phyloP scores from a whole-genome alignment of 495 filamentous ascomycete genomes.

The Tuber umbilicatum region DNA sequence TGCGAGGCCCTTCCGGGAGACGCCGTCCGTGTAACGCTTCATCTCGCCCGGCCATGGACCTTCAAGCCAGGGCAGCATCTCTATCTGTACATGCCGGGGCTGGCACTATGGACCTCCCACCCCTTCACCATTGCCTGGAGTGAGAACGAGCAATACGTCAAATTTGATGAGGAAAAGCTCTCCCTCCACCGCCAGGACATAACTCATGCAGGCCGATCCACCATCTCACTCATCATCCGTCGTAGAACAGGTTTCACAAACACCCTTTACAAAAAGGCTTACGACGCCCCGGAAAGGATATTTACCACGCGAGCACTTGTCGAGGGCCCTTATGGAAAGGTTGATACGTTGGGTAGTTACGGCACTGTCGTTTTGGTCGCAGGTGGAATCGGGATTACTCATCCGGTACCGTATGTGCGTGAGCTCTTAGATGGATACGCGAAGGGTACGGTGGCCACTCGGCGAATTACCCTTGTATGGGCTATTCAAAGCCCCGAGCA shows the following conservation, averaged over 20 bases:
- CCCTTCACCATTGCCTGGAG: conserved; percentile 64
- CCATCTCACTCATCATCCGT: conserved; percentile 70
- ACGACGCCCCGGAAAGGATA: conserved; percentile 52
- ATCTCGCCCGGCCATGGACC: conserved; percentile 66
- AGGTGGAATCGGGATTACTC: conserved; percentile 81
- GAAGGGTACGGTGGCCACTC: conserved; percentile 65
- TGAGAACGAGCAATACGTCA: conserved; percentile 49
- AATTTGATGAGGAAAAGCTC: conserved; percentile 48
- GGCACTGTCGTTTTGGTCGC: conserved; percentile 82
- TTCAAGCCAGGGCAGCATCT: conserved; percentile 72
- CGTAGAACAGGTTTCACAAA: conserved; percentile 79
- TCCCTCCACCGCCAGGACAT: conserved; percentile 55
- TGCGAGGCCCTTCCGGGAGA: conserved; percentile 61
- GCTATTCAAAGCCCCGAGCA: conserved; percentile 80
- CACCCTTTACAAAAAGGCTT: conserved; percentile 62
- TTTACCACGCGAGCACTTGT: conserved; percentile 59
- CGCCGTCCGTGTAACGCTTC: conserved; percentile 63
- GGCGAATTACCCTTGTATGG: conserved; percentile 80
- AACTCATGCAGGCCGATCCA: conserved; percentile 53
- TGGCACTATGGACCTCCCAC: conserved; percentile 65
- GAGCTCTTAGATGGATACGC: conserved; percentile 64
- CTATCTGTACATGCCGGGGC: conserved; percentile 70
- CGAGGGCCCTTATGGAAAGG: conserved; percentile 77
- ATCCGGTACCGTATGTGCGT: conserved; percentile 71
- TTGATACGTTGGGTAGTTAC: conserved; percentile 63